Percentiles rank a stretch among this genome's conserved stretches.
phyloP scores from a whole-genome alignment of 116 monocot genomes.

The Trichopus zeylanicus region DNA sequence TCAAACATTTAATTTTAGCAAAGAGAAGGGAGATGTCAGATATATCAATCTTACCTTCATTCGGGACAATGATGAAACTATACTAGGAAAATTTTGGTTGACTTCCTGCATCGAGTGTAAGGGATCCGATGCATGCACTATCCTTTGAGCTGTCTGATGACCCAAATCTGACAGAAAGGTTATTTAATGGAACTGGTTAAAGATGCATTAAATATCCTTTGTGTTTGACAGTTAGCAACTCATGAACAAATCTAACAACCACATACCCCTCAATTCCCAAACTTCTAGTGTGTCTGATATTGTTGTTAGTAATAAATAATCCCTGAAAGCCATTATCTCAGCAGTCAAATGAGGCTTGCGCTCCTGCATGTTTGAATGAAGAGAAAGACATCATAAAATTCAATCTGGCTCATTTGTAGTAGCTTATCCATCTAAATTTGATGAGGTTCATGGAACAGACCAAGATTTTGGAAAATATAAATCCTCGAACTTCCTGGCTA shows the following conservation, averaged over 20 bases:
- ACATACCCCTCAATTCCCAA: constrained; percentile 91
- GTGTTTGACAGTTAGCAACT: not conserved
- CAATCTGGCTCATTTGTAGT: not conserved
- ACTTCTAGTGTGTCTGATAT: constrained; percentile 87
- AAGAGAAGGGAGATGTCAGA: not conserved
- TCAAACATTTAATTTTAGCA: not conserved
- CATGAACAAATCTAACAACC: not conserved
- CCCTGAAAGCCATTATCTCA: constrained; percentile 85
- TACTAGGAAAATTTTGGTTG: constrained; percentile 89
- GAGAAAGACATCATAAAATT: constrained; percentile 4
- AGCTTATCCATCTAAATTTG: not conserved
- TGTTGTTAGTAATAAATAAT: constrained; percentile 79
- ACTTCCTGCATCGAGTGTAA: constrained; percentile 95
- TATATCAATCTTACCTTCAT: constrained; percentile 56
- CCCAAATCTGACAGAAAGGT: constrained; percentile 63
- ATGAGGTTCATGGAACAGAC: constrained; percentile 26
- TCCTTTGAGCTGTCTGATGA: constrained; percentile 89
- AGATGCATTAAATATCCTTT: not conserved
- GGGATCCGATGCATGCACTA: constrained; percentile 90
- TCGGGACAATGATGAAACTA: constrained; percentile 92
- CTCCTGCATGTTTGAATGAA: constrained; percentile 43
- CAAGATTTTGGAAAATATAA: constrained; percentile 95
- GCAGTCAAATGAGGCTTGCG: constrained; percentile 71
- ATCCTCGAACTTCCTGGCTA: constrained; percentile 91
- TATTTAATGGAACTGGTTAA: constrained; percentile 4